Percentiles rank a stretch among this genome's conserved stretches.
These are phyloP conservation scores for Chlorella ohadii DNA, from an alignment of 139 green algal species.

Conservation along the genomic window DNA sequence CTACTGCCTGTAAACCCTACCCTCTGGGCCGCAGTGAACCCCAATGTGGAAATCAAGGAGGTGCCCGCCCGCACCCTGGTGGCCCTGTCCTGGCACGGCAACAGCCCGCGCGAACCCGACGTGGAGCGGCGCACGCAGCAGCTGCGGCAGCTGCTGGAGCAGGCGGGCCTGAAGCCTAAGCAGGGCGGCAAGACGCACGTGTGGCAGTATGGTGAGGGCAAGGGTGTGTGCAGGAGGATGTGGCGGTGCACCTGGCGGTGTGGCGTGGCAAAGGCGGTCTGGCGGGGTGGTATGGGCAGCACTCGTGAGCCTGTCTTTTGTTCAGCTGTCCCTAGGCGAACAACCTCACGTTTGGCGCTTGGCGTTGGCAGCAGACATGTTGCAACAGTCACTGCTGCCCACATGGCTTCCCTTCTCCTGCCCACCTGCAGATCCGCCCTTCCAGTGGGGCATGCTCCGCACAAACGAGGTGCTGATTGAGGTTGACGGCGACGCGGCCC, in stretches of 20 bases:
- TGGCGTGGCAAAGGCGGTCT: no score
- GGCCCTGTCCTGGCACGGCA: slow-evolving; percentile 57
- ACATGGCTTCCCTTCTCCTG: no score
- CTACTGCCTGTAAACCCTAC: no score
- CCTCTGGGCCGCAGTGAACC: slow-evolving; percentile 42
- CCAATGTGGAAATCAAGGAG: slow-evolving; percentile 52
- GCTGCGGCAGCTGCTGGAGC: slow-evolving; percentile 35
- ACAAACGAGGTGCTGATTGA: slow-evolving; percentile 20
- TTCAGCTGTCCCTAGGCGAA: no score
- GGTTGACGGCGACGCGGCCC: no score
- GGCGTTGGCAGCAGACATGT: no score
- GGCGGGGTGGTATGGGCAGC: no score
- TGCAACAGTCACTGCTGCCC: no score
- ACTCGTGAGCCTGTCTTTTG: no score
- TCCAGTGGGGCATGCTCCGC: slow-evolving; percentile 21
- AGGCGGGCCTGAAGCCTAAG: slow-evolving; percentile 20
- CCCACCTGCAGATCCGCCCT: slow-evolving; percentile 15
- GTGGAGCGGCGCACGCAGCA: slow-evolving; percentile 41
- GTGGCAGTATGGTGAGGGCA: slow-evolving; percentile 27
- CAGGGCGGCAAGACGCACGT: not conserved
- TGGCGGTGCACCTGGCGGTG: no score
- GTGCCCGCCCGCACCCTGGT: slow-evolving; percentile 56
- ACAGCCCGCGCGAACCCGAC: slow-evolving; percentile 30
- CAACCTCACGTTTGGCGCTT: no score
- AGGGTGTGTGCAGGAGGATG: no score